phyloP scores from a whole-genome alignment of 805 yeast genomes.

The Grigorovia jiainica region DNA sequence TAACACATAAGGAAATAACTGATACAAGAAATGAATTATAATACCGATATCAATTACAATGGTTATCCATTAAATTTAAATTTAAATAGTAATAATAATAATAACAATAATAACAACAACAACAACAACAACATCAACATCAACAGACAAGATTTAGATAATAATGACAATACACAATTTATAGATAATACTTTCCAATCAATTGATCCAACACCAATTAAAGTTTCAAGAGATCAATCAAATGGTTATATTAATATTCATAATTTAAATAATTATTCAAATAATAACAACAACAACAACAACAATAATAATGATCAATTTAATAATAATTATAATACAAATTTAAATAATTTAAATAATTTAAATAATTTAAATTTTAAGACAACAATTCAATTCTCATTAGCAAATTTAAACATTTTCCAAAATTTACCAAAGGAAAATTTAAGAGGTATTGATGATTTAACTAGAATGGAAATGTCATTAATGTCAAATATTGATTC shows the following conservation, averaged over 20 bases:
- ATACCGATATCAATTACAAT: not conserved
- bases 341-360: not conserved
- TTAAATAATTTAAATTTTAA: constrained; percentile 3
- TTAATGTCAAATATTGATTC: constrained; percentile 51
- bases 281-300: not conserved
- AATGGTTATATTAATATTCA: constrained; percentile 11
- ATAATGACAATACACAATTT: constrained; percentile 1
- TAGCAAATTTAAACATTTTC: constrained; percentile 25
- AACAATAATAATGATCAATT: not conserved
- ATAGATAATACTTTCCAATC: constrained; percentile 14
- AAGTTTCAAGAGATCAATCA: constrained; percentile 23
- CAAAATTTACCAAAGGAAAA: constrained; percentile 27
- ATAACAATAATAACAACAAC: not conserved
- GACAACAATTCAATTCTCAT: constrained; percentile 19
- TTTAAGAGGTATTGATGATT: constrained; percentile 51
- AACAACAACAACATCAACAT: not conserved
- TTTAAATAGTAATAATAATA: not conserved
- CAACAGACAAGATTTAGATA: not conserved
- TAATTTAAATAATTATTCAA: not conserved
- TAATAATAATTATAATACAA: not conserved
- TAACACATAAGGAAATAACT: no score
- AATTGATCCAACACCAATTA: constrained; percentile 21
- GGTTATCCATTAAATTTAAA: not conserved
- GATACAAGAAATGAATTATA: not conserved
- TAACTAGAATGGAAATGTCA: constrained; percentile 62